Percentiles rank a stretch among this genome's conserved stretches.
Conservation (phyloP, 768 basidiomycete genomes). For the Rhodotorula toruloides region DNA sequence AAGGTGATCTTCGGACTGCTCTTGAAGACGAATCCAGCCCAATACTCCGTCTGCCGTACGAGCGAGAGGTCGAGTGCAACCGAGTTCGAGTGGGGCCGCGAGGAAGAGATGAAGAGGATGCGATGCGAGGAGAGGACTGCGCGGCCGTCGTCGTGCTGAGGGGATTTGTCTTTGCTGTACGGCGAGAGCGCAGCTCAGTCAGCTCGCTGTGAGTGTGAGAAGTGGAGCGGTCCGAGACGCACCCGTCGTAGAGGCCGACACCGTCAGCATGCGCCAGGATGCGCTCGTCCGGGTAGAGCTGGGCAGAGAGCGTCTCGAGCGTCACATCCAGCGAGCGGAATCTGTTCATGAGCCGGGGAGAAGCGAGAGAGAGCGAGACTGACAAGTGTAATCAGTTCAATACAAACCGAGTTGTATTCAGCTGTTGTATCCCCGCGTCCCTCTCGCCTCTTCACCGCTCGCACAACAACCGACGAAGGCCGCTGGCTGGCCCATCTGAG, state of each 20-base stretch:
- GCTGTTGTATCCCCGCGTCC: no score
- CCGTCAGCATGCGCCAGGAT: constrained; percentile 61
- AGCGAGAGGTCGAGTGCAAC: constrained; percentile 63
- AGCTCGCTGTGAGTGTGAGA: neutral
- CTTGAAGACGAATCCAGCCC: constrained; percentile 82
- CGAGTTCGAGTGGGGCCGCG: constrained; percentile 55
- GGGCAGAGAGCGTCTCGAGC: constrained; percentile 53
- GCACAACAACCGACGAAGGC: no score
- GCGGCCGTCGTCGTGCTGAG: constrained; percentile 69
- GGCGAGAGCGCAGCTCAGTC: neutral
- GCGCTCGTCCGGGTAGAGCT: constrained; percentile 76
- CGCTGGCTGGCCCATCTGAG: no score
- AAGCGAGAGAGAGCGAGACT: no score
- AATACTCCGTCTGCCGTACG: constrained; percentile 74
- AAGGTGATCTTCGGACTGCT: constrained; percentile 85
- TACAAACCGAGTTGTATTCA: no score
- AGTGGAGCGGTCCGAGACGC: constrained; percentile 43
- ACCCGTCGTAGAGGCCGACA: constrained; percentile 93
- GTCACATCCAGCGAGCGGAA: constrained; percentile 43
- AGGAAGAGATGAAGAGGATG: constrained; percentile 68
- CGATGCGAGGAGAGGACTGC: constrained; percentile 74
- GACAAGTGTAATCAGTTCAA: no score
- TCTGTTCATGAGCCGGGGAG: constrained; percentile 5
- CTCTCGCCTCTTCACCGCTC: no score
- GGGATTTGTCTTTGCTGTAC: constrained; percentile 69